A percentile compares a stretch with the other conserved stretches of the same genome.
Conservation (phyloP, 2,329 filamentous ascomycete species). For the Colletotrichum coccodes region DNA sequence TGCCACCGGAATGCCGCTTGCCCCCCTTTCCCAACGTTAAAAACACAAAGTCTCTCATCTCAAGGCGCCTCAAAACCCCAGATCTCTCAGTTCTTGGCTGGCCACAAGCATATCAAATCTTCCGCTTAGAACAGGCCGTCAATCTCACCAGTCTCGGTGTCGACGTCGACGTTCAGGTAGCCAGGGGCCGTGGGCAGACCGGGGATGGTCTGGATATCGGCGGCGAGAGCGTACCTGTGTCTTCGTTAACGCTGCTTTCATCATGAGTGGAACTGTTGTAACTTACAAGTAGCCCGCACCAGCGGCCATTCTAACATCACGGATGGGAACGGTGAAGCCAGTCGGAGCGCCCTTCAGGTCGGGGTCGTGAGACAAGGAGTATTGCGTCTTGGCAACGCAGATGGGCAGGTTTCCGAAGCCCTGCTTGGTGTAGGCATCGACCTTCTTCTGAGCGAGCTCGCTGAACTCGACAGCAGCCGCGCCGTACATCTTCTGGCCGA, state of each 20-base stretch:
- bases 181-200: constrained; percentile 94
- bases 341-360: constrained; percentile 93
- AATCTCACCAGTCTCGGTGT: constrained; percentile 85
- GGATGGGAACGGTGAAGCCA: constrained; percentile 93
- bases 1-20: constrained; percentile 29
- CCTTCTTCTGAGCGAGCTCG: constrained; percentile 93
- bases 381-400: constrained; percentile 98
- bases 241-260: constrained; percentile 47
- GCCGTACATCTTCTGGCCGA: constrained; percentile 94
- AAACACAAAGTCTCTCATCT: neutral
- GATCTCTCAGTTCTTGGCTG: neutral
- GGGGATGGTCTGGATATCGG: constrained; percentile 98
- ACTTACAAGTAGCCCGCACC: constrained; percentile 91
- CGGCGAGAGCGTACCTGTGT: constrained; percentile 85
- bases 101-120: neutral
- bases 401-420: constrained; percentile 94
- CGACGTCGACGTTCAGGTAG: constrained; percentile 92
- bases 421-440: constrained; percentile 92
- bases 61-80: constrained; percentile 1
- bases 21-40: constrained; percentile 3
- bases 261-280: neutral
- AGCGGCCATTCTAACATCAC: constrained; percentile 92
- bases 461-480: constrained; percentile 91
- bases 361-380: constrained; percentile 93
- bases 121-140: constrained; percentile 82